These are phyloP conservation scores for Umbelopsis isabellina DNA, from an alignment of 192 early-diverging fungal genomes.

Conservation along the genomic window DNA sequence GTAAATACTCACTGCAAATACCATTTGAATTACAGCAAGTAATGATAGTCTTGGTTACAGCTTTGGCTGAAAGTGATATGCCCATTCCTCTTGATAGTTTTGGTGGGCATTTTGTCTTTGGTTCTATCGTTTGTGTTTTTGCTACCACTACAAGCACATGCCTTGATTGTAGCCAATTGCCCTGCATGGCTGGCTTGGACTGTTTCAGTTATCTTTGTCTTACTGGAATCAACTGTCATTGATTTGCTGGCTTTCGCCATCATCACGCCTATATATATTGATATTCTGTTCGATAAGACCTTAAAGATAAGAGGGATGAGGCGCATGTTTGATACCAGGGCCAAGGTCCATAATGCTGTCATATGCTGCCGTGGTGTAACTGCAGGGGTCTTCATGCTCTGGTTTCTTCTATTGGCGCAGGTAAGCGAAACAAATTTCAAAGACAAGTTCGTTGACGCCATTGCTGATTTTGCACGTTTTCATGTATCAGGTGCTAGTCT, in stretches of 20 bases:
- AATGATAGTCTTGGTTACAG: constrained; percentile 15
- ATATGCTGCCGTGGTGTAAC: constrained; percentile 52
- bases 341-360: constrained; percentile 40
- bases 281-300: constrained; percentile 59
- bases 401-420: constrained; percentile 40
- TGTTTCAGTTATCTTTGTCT: constrained; percentile 57
- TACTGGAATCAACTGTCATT: constrained; percentile 57
- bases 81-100: constrained; percentile 52
- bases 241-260: constrained; percentile 61
- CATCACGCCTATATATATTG: constrained; percentile 59
- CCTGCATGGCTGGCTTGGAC: constrained; percentile 68
- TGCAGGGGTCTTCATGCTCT: constrained; percentile 41
- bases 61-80: constrained; percentile 55
- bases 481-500: constrained; percentile 48
- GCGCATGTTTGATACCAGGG: constrained; percentile 46
- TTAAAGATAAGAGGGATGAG: constrained; percentile 49
- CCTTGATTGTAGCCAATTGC: constrained; percentile 48
- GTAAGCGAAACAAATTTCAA: constrained; percentile 6
- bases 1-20: constrained; percentile 18
- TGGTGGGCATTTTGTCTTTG: constrained; percentile 48
- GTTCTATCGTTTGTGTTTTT: constrained; percentile 60
- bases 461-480: constrained; percentile 10
- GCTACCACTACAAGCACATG: constrained; percentile 63
- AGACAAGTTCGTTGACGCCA: background rate
- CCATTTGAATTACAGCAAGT: background rate